Evolutionary conservation across 1,139 yeast genomes (phyloP).

Genomic region (Pichia sp.): DNA sequence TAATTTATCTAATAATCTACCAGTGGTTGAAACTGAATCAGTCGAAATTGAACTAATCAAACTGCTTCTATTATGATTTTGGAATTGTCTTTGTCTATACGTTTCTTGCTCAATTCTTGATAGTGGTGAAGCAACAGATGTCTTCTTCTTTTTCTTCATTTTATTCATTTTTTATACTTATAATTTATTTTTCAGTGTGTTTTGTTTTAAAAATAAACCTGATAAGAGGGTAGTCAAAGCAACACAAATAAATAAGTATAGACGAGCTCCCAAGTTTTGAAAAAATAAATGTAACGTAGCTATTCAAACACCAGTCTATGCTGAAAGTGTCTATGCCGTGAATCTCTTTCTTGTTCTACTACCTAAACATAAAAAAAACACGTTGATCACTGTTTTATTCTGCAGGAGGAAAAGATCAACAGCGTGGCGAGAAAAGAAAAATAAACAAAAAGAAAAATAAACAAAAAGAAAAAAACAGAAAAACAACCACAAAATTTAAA

Average conservation of each 20-base stretch:
- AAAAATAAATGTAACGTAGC: not conserved
- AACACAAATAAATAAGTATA: not conserved
- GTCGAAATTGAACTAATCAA: conserved; percentile 30
- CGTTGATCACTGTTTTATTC: not conserved
- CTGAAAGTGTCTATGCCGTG: not conserved
- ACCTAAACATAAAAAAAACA: not conserved
- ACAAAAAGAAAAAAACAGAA: not conserved
- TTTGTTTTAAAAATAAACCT: not conserved
- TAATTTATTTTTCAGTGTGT: not conserved
- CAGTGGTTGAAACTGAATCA: conserved; percentile 29
- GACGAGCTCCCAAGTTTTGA: not conserved
- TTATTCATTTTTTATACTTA: not conserved
- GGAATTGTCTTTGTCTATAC: not conserved
- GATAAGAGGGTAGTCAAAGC: not conserved
- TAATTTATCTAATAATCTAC: conserved; percentile 33
- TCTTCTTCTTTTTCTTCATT: not conserved
- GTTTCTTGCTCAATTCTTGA: conserved; percentile 7
- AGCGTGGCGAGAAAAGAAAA: not conserved
- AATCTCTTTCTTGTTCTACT: not conserved
- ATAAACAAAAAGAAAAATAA: not conserved
- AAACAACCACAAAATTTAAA: not conserved
- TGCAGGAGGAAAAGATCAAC: not conserved
- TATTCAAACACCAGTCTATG: not conserved
- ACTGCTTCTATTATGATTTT: conserved; percentile 9
- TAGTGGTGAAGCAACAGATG: conserved; percentile 7